phyloP scores from a whole-genome alignment of 257 asterid species.

The Nicotiana knightiana region DNA sequence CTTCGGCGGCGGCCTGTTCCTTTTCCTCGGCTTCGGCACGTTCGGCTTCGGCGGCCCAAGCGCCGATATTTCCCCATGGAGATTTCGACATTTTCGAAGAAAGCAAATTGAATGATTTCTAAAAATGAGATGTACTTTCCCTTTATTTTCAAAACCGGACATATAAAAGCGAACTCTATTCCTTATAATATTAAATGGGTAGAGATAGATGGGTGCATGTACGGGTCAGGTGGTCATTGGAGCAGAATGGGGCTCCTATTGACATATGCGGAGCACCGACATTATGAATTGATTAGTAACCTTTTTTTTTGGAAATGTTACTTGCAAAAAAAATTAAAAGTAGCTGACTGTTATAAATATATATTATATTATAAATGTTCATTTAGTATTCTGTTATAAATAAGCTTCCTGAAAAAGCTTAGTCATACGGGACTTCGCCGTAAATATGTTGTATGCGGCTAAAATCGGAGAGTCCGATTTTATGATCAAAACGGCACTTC shows the following conservation, averaged over 20 bases:
- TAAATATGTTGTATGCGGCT: too few relatives aligned
- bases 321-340: too few relatives aligned
- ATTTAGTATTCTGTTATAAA: too few relatives aligned
- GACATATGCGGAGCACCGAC: neutral
- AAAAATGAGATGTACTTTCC: neutral
- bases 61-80: constrained; percentile 89
- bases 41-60: constrained; percentile 96
- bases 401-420: too few relatives aligned
- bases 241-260: neutral
- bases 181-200: too few relatives aligned
- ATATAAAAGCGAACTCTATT: neutral
- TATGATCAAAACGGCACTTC: too few relatives aligned
- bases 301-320: too few relatives aligned
- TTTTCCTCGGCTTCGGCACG: constrained; percentile 79
- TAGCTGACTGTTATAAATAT: too few relatives aligned
- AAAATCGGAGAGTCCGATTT: too few relatives aligned
- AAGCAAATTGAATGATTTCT: neutral
- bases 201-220: neutral
- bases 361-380: too few relatives aligned
- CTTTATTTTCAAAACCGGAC: neutral
- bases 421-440: too few relatives aligned
- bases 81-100: constrained; percentile 66
- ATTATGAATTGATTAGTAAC: neutral
- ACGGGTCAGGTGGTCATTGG: neutral
- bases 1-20: constrained; percentile 57